phyloP scores from a whole-genome alignment of 768 basidiomycete species.

The Leccinellum albellum region DNA sequence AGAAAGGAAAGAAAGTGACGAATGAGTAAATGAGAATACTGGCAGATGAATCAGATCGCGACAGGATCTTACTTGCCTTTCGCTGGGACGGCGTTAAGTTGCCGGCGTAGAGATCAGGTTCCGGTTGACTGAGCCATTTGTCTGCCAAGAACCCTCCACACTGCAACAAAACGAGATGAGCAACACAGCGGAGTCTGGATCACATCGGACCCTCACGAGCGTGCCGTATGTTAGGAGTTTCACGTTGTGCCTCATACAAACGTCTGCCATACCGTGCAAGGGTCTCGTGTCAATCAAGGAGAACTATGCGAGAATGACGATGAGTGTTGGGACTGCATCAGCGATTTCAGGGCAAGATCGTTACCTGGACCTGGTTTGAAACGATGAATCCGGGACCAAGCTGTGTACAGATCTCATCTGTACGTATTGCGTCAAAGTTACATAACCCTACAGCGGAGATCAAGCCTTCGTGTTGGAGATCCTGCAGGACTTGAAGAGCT shows the following conservation, averaged over 20 bases:
- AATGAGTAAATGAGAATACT: not conserved
- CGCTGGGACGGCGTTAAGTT: conserved; percentile 77
- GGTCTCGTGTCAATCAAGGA: conserved; percentile 79
- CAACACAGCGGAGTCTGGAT: not conserved
- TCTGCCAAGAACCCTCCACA: conserved; percentile 83
- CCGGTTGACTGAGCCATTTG: conserved; percentile 62
- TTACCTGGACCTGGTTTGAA: conserved; percentile 81
- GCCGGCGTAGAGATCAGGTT: conserved; percentile 69
- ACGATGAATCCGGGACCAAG: conserved; percentile 69
- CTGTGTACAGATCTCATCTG: conserved; percentile 76
- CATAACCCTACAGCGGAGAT: conserved; percentile 70
- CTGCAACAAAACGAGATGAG: conserved; percentile 35
- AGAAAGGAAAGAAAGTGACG: not conserved
- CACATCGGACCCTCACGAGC: conserved; percentile 44
- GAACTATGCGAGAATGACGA: conserved; percentile 45
- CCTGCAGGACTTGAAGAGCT: conserved; percentile 49
- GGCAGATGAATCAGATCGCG: not conserved
- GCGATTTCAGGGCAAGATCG: conserved; percentile 1
- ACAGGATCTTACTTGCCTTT: conserved; percentile 47
- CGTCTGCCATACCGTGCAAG: conserved; percentile 70
- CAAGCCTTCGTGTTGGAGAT: conserved; percentile 55
- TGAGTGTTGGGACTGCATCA: conserved; percentile 11
- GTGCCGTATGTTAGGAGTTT: conserved; percentile 83
- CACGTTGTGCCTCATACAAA: conserved; percentile 67
- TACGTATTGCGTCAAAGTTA: conserved; percentile 74